Evolutionary conservation across 2,329 filamentous ascomycete genomes (phyloP), one percentile per base, ranked within the genome.

Genomic region (Microsporum canis): DNA sequence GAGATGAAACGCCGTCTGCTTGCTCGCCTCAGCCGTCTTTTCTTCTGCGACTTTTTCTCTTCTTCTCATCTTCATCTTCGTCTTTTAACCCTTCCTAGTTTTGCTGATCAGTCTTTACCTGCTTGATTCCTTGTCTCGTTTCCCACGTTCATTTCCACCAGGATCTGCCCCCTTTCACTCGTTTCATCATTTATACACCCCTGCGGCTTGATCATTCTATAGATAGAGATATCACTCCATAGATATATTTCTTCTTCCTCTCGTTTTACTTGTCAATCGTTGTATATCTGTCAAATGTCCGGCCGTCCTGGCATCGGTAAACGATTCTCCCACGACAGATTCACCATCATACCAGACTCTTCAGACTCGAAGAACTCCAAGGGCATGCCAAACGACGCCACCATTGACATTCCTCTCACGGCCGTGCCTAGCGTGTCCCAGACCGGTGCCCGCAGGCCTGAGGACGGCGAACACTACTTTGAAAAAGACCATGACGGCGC

Each of bases 371-470:
- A 75, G 61, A 39, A 5, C 7, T 17, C 7, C 45, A 49, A 27
- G 23, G 45, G 45, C 51, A 55, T 55, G 51, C 75, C 78, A 33
- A 77, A 80, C 64, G 80, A 83, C 67, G 78, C 77, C 49, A 83
- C 81, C 31, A 82, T 82, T 66, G 80, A 85, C 66, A 87, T 87
- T 59, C 84, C 84, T 5, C 75, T 87, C 64, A 78, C 82, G 65
- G 78, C 76, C 56, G 80, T 84, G 45, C 71, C 77, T 65, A 81
- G 78, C 61, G 75, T 76, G 63, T 73, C 75, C 58, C 76, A 77
- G 62, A 76, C 75, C 10, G 76, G 76, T 43, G 75, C 73, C 47
- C 75, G 78, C 53, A 77, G 75, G 64, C 68, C 66, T 60, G 72
- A 73, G 62, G 72, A 70, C 23, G 69, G 72, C 7, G 73, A 74